A percentile compares a stretch with the other conserved stretches of the same genome.
These are phyloP conservation scores for Colletotrichum kahawae DNA, from an alignment of 2,329 filamentous ascomycete species.

Conservation along the genomic window DNA sequence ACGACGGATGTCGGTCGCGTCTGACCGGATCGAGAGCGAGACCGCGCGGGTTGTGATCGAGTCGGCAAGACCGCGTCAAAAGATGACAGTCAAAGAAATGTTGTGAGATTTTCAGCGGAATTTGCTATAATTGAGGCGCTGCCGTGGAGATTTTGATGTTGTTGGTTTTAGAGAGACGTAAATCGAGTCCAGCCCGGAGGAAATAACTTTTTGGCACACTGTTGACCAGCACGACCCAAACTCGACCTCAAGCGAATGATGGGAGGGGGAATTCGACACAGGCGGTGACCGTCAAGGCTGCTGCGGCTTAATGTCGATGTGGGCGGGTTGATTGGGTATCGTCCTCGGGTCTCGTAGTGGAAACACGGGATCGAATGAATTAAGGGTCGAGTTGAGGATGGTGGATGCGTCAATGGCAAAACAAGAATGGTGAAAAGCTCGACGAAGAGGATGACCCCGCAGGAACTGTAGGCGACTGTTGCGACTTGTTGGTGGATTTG, in stretches of 20 bases:
- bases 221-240: conserved; percentile 36
- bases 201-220: conserved; percentile 22
- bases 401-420: conserved; percentile 34
- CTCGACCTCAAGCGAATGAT: conserved; percentile 52
- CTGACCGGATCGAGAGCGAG: conserved; percentile 17
- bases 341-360: not conserved
- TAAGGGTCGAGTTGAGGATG: conserved; percentile 45
- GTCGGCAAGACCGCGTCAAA: not conserved
- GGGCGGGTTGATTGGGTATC: conserved; percentile 17
- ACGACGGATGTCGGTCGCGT: conserved; percentile 24
- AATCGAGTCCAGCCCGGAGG: conserved; percentile 53
- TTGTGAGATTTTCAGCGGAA: not conserved
- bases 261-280: conserved; percentile 32
- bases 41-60: not conserved
- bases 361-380: conserved; percentile 43
- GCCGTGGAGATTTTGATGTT: conserved; percentile 14
- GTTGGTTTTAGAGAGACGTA: conserved; percentile 16
- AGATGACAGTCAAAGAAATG: conserved; percentile 5
- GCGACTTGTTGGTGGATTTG: not conserved
- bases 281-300: conserved; percentile 46
- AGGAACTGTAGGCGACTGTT: conserved; percentile 36
- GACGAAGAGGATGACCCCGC: conserved; percentile 25
- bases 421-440: conserved; percentile 27
- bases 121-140: conserved; percentile 24
- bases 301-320: conserved; percentile 32